phyloP scores from a whole-genome alignment of 331 rosid species.

The Telfairia occidentalis region DNA sequence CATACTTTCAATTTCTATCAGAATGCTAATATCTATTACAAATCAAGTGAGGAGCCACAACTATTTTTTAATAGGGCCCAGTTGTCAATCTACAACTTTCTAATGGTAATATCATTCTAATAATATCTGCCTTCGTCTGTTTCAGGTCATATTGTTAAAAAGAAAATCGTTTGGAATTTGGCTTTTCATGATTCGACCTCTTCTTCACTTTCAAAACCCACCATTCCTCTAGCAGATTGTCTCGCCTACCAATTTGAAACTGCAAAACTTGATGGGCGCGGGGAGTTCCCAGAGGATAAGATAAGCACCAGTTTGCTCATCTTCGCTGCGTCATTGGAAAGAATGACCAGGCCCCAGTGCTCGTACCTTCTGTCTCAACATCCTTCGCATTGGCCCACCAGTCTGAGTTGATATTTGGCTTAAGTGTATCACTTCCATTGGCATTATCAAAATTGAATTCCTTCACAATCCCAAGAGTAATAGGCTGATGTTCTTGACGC shows the following conservation, averaged over 20 bases:
- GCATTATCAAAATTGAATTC: constrained; percentile 15
- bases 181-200: neutral
- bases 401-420: constrained; percentile 4
- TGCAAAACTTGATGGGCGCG: neutral
- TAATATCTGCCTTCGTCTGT: neutral
- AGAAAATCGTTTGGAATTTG: neutral
- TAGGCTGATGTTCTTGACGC: neutral
- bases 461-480: constrained; percentile 6
- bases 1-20: neutral
- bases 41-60: neutral
- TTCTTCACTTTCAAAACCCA: neutral
- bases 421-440: neutral
- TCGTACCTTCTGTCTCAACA: neutral
- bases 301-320: neutral
- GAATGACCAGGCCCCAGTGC: constrained; percentile 11
- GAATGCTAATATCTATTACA: neutral
- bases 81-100: neutral
- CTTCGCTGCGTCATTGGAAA: constrained; percentile 8
- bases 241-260: neutral
- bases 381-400: constrained; percentile 12
- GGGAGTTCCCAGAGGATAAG: neutral
- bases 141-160: neutral
- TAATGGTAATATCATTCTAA: neutral
- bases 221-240: neutral
- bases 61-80: neutral